phyloP scores from a whole-genome alignment of 2,329 filamentous ascomycete genomes.

The Neobulgaria alba region DNA sequence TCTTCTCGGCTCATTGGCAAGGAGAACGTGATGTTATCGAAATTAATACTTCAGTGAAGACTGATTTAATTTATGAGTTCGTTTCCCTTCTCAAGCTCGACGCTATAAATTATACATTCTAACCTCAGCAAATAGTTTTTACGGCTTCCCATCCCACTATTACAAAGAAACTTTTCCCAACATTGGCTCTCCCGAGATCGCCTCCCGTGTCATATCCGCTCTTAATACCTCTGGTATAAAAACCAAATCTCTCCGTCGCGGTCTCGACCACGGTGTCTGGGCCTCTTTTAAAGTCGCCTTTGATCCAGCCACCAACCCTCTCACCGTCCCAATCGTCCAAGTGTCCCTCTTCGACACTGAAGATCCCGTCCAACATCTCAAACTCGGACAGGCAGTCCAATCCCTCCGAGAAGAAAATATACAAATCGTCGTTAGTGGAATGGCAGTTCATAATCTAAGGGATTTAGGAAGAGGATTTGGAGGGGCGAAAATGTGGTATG shows the following conservation, averaged over 20 bases:
- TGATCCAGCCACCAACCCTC: conserved; percentile 49
- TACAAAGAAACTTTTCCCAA: conserved; percentile 61
- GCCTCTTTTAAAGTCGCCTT: conserved; percentile 52
- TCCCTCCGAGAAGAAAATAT: conserved; percentile 58
- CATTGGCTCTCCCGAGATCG: conserved; percentile 50
- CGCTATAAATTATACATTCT: no score
- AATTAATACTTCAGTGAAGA: conserved; percentile 57
- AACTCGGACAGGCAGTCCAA: conserved; percentile 55
- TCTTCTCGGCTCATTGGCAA: conserved; percentile 74
- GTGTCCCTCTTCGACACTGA: conserved; percentile 60
- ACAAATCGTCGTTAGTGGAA: conserved; percentile 58
- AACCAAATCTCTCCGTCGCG: conserved; percentile 50
- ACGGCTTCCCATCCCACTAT: conserved; percentile 61
- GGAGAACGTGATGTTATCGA: conserved; percentile 45
- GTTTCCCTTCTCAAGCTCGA: conserved; percentile 15
- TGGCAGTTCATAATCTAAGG: conserved; percentile 63
- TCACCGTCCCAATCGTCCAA: conserved; percentile 61
- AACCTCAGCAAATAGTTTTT: conserved; percentile 42
- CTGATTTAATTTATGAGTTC: conserved; percentile 62
- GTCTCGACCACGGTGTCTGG: conserved; percentile 69
- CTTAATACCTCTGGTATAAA: conserved; percentile 50
- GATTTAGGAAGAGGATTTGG: conserved; percentile 40
- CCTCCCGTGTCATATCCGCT: conserved; percentile 46
- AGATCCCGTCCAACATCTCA: conserved; percentile 56
- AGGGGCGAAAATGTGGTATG: conserved; percentile 45